These are phyloP conservation scores for Zygotorulaspora danielsina DNA, from an alignment of 805 yeast genomes.

Conservation along the genomic window DNA sequence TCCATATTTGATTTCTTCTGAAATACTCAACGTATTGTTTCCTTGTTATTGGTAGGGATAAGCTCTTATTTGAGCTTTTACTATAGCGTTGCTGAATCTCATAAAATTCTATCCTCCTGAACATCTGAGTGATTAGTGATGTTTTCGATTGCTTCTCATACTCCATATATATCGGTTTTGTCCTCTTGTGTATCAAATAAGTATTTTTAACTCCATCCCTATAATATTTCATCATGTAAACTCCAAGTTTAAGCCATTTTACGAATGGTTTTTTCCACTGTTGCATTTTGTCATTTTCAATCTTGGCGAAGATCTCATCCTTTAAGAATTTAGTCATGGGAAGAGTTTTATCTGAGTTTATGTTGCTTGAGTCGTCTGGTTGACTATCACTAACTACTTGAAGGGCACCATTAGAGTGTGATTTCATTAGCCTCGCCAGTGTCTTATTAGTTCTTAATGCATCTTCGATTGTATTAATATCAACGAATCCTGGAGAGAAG, in stretches of 20 bases:
- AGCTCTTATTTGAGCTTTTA: conserved; percentile 9
- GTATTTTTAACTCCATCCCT: conserved; percentile 53
- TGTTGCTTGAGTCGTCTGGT: background rate
- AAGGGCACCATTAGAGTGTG: conserved; percentile 4
- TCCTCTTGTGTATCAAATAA: conserved; percentile 42
- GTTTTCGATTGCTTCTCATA: conserved; percentile 19
- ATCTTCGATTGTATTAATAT: conserved; percentile 7
- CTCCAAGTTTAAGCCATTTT: conserved; percentile 44
- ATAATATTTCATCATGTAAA: conserved; percentile 48
- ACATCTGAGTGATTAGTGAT: conserved; percentile 26
- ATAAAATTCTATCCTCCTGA: conserved; percentile 23
- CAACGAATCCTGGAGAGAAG: background rate
- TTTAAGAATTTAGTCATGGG: conserved; percentile 33
- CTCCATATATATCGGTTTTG: conserved; percentile 28
- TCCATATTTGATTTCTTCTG: conserved; percentile 46
- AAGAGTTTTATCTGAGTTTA: conserved; percentile 34
- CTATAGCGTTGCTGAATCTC: conserved; percentile 32
- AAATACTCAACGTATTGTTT: conserved; percentile 41
- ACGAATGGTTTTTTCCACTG: conserved; percentile 25
- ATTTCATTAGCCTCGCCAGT: conserved; percentile 6
- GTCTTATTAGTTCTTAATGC: conserved; percentile 11
- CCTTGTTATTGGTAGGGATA: conserved; percentile 41
- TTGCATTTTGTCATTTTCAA: conserved; percentile 22
- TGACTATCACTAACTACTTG: conserved; percentile 4
- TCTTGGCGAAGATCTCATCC: conserved; percentile 29